Percentiles rank a stretch among this genome's conserved stretches.
Conservation (phyloP, 176 grass and related monocot genomes). For the Musa itinerans region DNA sequence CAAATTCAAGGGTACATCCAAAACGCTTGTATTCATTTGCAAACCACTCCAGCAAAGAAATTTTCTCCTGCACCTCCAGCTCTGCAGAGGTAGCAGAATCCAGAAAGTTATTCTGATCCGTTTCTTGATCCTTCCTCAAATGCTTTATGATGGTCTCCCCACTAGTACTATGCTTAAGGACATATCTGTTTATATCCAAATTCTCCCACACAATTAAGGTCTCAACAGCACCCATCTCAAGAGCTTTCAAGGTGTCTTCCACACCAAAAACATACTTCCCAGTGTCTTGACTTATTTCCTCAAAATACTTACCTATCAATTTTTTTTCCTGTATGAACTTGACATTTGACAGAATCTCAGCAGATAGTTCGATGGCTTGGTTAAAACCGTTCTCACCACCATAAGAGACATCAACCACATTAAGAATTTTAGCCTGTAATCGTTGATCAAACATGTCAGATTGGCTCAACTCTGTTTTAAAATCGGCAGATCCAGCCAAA, state of each 20-base stretch:
- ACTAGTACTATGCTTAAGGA: constrained; percentile 36
- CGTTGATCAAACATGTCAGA: constrained; percentile 62
- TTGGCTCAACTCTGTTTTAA: constrained; percentile 47
- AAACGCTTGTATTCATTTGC: constrained; percentile 46
- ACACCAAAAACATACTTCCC: constrained; percentile 50
- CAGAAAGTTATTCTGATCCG: constrained; percentile 37
- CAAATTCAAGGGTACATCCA: constrained; percentile 44
- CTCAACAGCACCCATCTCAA: constrained; percentile 44
- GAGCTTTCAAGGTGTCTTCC: constrained; percentile 43
- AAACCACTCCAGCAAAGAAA: constrained; percentile 48
- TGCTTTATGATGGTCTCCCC: constrained; percentile 38
- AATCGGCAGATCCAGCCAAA: constrained; percentile 54
- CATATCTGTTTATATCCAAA: constrained; percentile 42
- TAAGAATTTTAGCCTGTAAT: constrained; percentile 42
- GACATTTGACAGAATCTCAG: constrained; percentile 37
- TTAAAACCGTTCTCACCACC: constrained; percentile 56
- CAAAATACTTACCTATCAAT: constrained; percentile 53
- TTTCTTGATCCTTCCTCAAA: constrained; percentile 30
- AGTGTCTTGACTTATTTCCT: constrained; percentile 55
- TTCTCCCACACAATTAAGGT: constrained; percentile 61
- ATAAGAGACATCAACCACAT: constrained; percentile 47
- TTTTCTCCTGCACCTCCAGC: constrained; percentile 35
- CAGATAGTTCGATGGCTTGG: constrained; percentile 56
- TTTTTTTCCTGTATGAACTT: constrained; percentile 73
- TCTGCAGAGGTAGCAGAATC: constrained; percentile 21